Percentiles rank a stretch among this genome's conserved stretches.
Evolutionary conservation across 2,329 filamentous ascomycete genomes (phyloP).

Genomic region (Epichloe brachyelytri): DNA sequence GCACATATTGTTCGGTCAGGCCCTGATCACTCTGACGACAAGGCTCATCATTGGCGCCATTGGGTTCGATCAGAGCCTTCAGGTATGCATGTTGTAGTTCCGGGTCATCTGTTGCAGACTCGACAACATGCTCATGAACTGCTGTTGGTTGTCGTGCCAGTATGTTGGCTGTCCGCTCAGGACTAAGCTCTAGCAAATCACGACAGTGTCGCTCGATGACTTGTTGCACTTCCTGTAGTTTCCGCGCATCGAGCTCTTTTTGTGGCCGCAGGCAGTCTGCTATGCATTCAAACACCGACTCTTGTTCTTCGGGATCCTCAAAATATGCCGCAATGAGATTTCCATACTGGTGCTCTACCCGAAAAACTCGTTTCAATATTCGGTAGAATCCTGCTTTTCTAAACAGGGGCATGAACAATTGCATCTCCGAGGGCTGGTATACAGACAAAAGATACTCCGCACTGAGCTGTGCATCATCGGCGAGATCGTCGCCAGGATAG

Average conservation of each 20-base stretch:
- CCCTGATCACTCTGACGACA: constrained; percentile 33
- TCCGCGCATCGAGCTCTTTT: constrained; percentile 52
- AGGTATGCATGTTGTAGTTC: constrained; percentile 67
- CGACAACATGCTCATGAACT: constrained; percentile 53
- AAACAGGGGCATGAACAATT: constrained; percentile 63
- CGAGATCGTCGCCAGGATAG: constrained; percentile 67
- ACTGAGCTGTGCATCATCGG: constrained; percentile 92
- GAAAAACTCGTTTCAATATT: constrained; percentile 82
- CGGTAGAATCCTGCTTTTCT: constrained; percentile 74
- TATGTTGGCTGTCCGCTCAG: constrained; percentile 49
- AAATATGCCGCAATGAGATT: constrained; percentile 72
- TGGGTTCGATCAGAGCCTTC: constrained; percentile 57
- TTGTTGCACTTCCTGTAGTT: constrained; percentile 55
- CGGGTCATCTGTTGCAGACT: constrained; percentile 45
- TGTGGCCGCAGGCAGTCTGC: constrained; percentile 57
- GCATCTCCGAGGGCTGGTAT: constrained; percentile 77
- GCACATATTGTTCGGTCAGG: constrained; percentile 74
- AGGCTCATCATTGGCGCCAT: constrained; percentile 21
- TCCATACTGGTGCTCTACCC: constrained; percentile 63
- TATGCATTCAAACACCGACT: constrained; percentile 68
- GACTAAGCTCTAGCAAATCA: constrained; percentile 55
- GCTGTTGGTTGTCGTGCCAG: constrained; percentile 49
- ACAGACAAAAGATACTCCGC: constrained; percentile 88
- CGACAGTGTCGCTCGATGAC: constrained; percentile 53
- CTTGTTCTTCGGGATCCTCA: constrained; percentile 66